Percentiles rank a stretch among this genome's conserved stretches.
Conservation (phyloP, 1,139 yeast species). For the Scheffersomyces segobiensis region DNA sequence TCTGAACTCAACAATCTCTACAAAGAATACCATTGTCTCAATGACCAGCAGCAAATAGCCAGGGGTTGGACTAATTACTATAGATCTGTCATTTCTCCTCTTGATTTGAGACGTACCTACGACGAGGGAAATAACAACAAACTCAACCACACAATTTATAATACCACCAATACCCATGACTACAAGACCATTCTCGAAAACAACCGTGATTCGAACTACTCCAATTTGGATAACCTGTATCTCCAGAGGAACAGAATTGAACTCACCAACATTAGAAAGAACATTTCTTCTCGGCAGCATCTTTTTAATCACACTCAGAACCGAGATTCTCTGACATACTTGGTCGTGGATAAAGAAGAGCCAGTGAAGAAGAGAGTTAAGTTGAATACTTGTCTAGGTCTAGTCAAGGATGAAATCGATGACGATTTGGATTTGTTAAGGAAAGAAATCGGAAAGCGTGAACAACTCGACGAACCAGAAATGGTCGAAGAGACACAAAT, state of each 20-base stretch:
- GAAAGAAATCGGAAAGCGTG: slow-evolving; percentile 3
- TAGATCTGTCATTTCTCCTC: slow-evolving; percentile 25
- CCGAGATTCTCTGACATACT: neutral
- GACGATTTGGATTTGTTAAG: slow-evolving; percentile 18
- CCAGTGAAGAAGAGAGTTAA: slow-evolving; percentile 10
- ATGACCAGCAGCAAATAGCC: slow-evolving; percentile 12
- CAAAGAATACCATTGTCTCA: slow-evolving; percentile 24
- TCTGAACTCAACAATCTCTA: slow-evolving; percentile 26
- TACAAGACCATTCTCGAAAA: slow-evolving; percentile 6
- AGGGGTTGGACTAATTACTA: slow-evolving; percentile 29
- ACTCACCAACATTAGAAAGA: slow-evolving; percentile 26
- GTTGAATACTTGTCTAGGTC: slow-evolving; percentile 21
- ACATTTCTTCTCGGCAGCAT: slow-evolving; percentile 10
- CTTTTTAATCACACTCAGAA: slow-evolving; percentile 8
- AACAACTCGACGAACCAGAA: slow-evolving; percentile 6
- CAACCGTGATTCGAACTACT: slow-evolving; percentile 30
- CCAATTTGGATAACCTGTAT: slow-evolving; percentile 22
- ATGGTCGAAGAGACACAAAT: slow-evolving; percentile 3
- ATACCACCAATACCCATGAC: slow-evolving; percentile 7
- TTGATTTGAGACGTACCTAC: slow-evolving; percentile 15
- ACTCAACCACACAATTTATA: slow-evolving; percentile 1
- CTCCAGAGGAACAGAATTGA: slow-evolving; percentile 35
- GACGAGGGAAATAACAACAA: slow-evolving; percentile 3
- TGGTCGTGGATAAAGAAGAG: neutral
- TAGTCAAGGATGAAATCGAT: slow-evolving; percentile 26